These are phyloP conservation scores for Stagonosporopsis vannaccii DNA, from an alignment of 2,329 filamentous ascomycete species.

Conservation along the genomic window DNA sequence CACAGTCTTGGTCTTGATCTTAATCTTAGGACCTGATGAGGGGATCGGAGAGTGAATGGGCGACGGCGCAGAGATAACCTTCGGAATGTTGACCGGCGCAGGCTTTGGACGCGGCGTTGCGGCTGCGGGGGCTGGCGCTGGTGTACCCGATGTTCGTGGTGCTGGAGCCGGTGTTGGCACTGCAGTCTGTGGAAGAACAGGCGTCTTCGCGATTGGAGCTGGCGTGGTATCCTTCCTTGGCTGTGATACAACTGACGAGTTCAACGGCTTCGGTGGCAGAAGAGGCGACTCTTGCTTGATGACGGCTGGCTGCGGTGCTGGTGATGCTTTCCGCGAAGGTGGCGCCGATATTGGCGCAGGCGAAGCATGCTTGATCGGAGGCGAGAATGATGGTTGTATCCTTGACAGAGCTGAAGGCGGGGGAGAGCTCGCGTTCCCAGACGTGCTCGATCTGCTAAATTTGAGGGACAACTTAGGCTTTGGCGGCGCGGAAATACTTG, in stretches of 20 bases:
- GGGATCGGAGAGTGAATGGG: constrained; percentile 37
- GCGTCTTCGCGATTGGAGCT: constrained; percentile 22
- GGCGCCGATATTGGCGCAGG: constrained; percentile 25
- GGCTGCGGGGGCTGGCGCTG: constrained; percentile 15
- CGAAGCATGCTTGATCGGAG: constrained; percentile 26
- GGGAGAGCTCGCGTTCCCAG: constrained; percentile 24
- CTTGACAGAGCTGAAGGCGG: constrained; percentile 16
- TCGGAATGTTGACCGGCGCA: constrained; percentile 26
- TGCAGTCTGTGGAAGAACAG: constrained; percentile 15
- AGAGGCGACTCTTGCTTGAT: constrained; percentile 25
- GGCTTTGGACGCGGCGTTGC: constrained; percentile 18
- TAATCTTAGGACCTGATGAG: constrained; percentile 35
- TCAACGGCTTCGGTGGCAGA: constrained; percentile 28
- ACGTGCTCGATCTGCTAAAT: constrained; percentile 22
- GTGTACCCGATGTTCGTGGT: constrained; percentile 3
- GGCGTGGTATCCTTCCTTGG: constrained; percentile 27
- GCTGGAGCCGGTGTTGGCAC: constrained; percentile 9
- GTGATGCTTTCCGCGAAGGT: constrained; percentile 25
- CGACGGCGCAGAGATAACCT: constrained; percentile 27
- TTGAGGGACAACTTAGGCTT: constrained; percentile 35
- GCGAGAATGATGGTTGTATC: constrained; percentile 27
- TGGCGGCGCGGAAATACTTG: constrained; percentile 7
- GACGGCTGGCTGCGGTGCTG: constrained; percentile 18
- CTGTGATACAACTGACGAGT: constrained; percentile 15
- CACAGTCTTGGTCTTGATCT: constrained; percentile 37